Base-by-base conservation (phyloP, 1,139 yeast genomes). In the Scheffersomyces parashehatae region DNA sequence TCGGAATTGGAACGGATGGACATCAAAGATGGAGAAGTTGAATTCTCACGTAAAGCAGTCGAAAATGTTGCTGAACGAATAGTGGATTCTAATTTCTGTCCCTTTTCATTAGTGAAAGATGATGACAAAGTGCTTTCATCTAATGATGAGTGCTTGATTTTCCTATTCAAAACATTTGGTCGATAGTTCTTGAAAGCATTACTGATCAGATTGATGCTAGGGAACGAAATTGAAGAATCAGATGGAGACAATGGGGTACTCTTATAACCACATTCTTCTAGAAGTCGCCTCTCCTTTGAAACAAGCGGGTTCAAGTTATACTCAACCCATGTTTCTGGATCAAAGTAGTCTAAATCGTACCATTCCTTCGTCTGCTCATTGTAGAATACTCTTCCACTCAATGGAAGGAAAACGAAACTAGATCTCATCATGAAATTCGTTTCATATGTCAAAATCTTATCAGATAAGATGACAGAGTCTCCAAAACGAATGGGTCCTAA, bases 391-490 rank as follows among this genome's bases (percentile, higher is more conserved):
- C 82, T 73, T 4, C 96, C 96, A 53, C 80, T 77, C 11, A 81
- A 62, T 0, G 97, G 97, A 35, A 90, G 64, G 60, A 90, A 89
- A 32, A 82, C 74, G 62, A 80, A 89, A 43, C 91, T 82, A 31
- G 93, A 84, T 55, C 97, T 75, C 96, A 90, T 88, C 73, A 88
- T 81, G 61, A 90, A 90, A 58, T 88, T 89, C 8, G 85, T 85
- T 58, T 88, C 95, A 31, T 85, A 82, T 1, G 96, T 85, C 41
- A 90, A 67, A 28, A 90, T 79, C 52, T 81, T 82, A 47, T 85
- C 86, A 54, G 88, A 85, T 42, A 88, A 72, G 46, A 89, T 64
- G 3, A 90, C 90, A 20, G 85, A 76, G 61, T 90, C 97, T 16
- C 96, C 96, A 51, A 75, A 82, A 49, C 96, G 65, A 1, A 89